Conservation (phyloP, 164 flowering plant genomes). For the Nymphaea colorata region DNA sequence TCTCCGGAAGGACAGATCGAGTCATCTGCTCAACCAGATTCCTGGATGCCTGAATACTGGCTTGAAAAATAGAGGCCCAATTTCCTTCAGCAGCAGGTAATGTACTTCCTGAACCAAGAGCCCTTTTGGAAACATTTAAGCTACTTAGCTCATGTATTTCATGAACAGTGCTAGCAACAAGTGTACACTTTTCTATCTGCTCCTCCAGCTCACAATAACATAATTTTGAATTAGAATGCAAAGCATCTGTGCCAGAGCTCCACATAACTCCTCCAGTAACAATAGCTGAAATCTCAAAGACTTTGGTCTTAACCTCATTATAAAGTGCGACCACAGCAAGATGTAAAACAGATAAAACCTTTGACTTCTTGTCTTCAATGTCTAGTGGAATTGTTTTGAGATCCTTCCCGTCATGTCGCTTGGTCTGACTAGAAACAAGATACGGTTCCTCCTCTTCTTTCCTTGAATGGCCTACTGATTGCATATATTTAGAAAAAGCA, state of each 20-base stretch:
- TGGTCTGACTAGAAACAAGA: conserved; percentile 14
- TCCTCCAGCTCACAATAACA: conserved; percentile 53
- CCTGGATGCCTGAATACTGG: conserved; percentile 40
- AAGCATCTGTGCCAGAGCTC: conserved; percentile 17
- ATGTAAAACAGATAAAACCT: conserved; percentile 32
- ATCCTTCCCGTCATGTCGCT: conserved; percentile 22
- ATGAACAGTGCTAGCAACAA: conserved; percentile 46
- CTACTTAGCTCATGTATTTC: conserved; percentile 37
- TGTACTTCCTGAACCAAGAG: background rate
- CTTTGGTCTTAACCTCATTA: conserved; percentile 41
- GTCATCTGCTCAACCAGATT: conserved; percentile 49
- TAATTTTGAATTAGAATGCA: conserved; percentile 31
- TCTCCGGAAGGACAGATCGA: conserved; percentile 61
- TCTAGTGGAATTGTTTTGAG: conserved; percentile 19
- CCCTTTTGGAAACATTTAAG: conserved; percentile 8
- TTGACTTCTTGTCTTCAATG: conserved; percentile 50
- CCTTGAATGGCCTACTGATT: conserved; percentile 39
- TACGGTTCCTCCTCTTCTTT: conserved; percentile 30
- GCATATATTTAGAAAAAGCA: conserved; percentile 57
- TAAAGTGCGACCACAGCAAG: conserved; percentile 44
- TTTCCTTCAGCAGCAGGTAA: conserved; percentile 18
- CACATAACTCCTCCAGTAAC: conserved; percentile 10
- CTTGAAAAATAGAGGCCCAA: conserved; percentile 59
- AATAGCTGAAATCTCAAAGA: conserved; percentile 29
- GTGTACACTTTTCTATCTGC: conserved; percentile 72